Evolutionary conservation across 2,329 filamentous ascomycete genomes (phyloP), one percentile per base, ranked within the genome.

Genomic region (Metarhizium robertsii): DNA sequence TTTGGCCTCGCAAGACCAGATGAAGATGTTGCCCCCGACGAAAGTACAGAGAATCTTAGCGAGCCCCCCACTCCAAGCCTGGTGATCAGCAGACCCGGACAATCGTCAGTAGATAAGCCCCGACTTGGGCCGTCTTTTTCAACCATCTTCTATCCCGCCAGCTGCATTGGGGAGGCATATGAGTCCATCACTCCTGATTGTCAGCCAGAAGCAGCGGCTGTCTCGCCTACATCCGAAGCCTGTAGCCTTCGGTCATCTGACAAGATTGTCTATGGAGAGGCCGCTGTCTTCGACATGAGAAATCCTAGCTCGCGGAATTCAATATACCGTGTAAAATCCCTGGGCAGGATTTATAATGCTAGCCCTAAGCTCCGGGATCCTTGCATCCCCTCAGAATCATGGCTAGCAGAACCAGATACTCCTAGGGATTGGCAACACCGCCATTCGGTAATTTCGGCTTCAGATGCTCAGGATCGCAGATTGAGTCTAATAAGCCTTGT

Each of bases 1-100:
- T 79, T 79, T 59, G 76, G 75, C 1, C 67, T 70, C 32, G 64
- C 63, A 13, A 48, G 55, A n/a, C 61, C 61, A 4, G 64, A 66
- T 16, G 53, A 53, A 6, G 61, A 62, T n/a, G 62, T 58, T 30
- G 38, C 55, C 2, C 48, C 50, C 32, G 60, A 61, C 2, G 63
- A 65, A 8, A 18, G 36, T 2, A 40, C 32, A n/a, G 58, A 61
- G 20, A 57, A 56, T 25, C 52, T 57, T 11, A 55, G 57, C 43
- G 58, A 60, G 1, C 57, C 61, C 10, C 60, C 53, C 7, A 58
- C 65, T 14, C 64, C 66, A 2, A 63, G 56, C 4, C 64, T 71
- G 49, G 61, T 62, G n/a, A 54, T 68, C 42, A 67, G 63, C 48
- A 62, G 68, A 46, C 64, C 62, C 32, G 64, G 68, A 42, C 61